Evolutionary conservation across 805 yeast species (phyloP).

Genomic region (Starmerella asiatica): DNA sequence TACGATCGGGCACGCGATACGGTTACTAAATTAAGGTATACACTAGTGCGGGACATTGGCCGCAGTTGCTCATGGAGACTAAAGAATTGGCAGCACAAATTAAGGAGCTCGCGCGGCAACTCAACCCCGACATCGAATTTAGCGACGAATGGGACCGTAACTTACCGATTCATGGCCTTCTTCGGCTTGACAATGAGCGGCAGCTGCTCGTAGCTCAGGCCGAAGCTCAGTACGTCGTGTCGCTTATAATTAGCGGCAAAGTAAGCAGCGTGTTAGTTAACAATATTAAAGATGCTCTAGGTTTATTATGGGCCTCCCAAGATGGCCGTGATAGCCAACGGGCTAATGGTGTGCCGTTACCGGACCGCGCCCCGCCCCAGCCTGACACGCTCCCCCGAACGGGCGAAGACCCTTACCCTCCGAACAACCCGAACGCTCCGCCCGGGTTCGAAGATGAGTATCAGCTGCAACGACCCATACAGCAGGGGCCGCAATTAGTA

Average conservation of each 20-base stretch:
- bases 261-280: background rate
- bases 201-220: background rate
- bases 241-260: background rate
- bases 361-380: background rate
- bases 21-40: no score
- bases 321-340: no score
- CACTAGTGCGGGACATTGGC: no score
- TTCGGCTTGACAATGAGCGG: background rate
- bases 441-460: constrained; percentile 37
- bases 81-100: background rate
- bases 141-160: constrained; percentile 2
- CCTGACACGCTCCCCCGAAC: background rate
- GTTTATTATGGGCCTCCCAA: background rate
- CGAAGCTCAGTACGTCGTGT: background rate
- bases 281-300: background rate
- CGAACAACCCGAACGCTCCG: constrained; percentile 22
- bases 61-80: no score
- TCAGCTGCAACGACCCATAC: constrained; percentile 17
- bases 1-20: no score
- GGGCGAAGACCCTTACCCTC: background rate
- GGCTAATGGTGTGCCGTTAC: background rate
- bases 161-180: constrained; percentile 3
- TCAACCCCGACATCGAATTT: constrained; percentile 1
- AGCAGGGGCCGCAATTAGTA: constrained; percentile 2
- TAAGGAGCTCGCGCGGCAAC: background rate